Evolutionary conservation across 148 eudicot genomes (phyloP), one percentile per base, ranked within the genome.

Genomic region (Bassia scoparia): DNA sequence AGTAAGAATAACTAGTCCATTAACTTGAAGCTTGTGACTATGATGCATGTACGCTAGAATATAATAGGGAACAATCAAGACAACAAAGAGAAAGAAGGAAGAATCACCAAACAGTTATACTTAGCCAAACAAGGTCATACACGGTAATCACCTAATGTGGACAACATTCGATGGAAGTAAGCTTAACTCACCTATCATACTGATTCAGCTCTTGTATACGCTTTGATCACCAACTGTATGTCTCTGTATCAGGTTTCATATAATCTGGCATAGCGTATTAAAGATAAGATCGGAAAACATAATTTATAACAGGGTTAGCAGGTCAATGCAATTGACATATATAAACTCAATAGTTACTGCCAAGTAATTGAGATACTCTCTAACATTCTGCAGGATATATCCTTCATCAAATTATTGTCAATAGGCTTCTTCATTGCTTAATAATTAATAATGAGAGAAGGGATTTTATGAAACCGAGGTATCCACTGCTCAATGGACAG

Each of bases 201-300:
- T 41, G 96, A 86, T 75, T 95, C 97, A 29, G 97, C 97, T 81
- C 99, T 88, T 44, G 99, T 95, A 82, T 89, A 95, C 66, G 99
- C 99, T 83, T 95, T 97, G 81, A 95, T 91, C 75, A 95, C 93
- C 96, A 91, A 81, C 91, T 95, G 80, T 95, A 95, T 49, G 99
- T 83, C 84, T 95, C 99, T 49, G 99, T 83, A 79, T 95, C 88
- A 53, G 99, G 99, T 80, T 88, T 95, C 99, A 95, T 89, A 80
- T 78, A 85, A 74, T 83, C 99, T 95, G 89, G 73, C 76, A 86
- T n/a, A 78, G 73, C 69, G 77, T 77, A 76, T 66, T 17, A 18
- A 67, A 68, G 74, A 73, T 81, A 55, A 88, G 80, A 73, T 65
- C 20, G 29, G 26, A 34, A 76, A 61, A 60, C 15, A 59, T 27